A percentile compares a stretch with the other conserved stretches of the same genome.
Conservation (phyloP, 202 grass and related monocot species). For the Bolboschoenoplectus hybrid region DNA sequence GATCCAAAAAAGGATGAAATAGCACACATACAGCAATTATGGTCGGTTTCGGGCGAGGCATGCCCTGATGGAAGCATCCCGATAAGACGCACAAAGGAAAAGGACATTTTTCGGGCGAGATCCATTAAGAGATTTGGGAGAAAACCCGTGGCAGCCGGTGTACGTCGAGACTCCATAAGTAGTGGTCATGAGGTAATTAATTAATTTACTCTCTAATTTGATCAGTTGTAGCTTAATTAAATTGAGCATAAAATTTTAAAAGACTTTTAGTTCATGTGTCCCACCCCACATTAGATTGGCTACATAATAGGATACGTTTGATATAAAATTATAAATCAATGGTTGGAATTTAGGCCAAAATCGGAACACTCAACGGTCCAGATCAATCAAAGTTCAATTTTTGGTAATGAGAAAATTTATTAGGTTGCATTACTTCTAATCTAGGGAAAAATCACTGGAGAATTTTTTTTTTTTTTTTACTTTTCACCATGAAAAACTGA, state of each 20-base stretch:
- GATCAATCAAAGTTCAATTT: neutral
- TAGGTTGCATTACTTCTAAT: neutral
- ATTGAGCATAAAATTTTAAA: neutral
- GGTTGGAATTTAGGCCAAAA: neutral
- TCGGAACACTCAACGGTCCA: neutral
- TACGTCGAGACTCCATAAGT: slow-evolving; percentile 61
- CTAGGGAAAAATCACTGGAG: neutral
- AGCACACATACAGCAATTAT: slow-evolving; percentile 52
- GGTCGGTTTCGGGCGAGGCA: slow-evolving; percentile 54
- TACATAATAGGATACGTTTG: neutral
- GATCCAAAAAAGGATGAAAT: slow-evolving; percentile 6
- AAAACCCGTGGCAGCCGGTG: slow-evolving; percentile 57
- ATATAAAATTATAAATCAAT: neutral
- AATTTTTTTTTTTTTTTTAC: neutral
- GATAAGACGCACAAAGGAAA: slow-evolving; percentile 71
- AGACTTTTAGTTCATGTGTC: neutral
- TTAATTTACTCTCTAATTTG: neutral
- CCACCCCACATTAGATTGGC: neutral
- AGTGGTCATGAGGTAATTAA: slow-evolving; percentile 78
- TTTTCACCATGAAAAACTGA: neutral
- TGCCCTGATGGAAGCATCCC: slow-evolving; percentile 80
- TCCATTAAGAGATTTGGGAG: slow-evolving; percentile 72
- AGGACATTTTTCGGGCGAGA: slow-evolving; percentile 82
- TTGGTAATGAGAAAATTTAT: neutral
- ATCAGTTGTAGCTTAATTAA: neutral